Evolutionary conservation across 768 basidiomycete genomes (phyloP).

Genomic region (Pleurotus cornucopiae): DNA sequence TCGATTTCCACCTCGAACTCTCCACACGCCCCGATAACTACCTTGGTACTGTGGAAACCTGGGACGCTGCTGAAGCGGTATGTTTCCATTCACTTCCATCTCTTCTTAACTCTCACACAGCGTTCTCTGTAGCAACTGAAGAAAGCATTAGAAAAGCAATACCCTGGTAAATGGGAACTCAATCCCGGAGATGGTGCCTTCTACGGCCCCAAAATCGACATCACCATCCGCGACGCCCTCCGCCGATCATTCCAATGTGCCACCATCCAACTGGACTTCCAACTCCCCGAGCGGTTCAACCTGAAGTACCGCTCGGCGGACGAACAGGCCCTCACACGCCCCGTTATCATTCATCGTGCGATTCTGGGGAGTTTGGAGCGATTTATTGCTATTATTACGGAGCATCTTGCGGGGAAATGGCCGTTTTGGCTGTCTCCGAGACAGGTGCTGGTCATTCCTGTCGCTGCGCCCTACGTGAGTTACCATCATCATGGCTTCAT

Average conservation of each 20-base stretch:
- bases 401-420: constrained; percentile 98
- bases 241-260: constrained; percentile 96
- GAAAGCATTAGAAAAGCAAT: constrained; percentile 76
- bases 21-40: constrained; percentile 96
- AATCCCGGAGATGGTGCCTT: constrained; percentile 98
- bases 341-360: constrained; percentile 98
- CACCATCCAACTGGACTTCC: constrained; percentile 98
- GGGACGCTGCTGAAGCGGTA: constrained; percentile 86
- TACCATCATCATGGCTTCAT: neutral
- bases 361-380: constrained; percentile 92
- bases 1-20: constrained; percentile 89
- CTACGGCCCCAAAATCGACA: constrained; percentile 99
- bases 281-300: constrained; percentile 95
- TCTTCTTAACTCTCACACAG: constrained; percentile 9
- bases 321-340: constrained; percentile 63
- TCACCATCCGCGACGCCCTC: constrained; percentile 91
- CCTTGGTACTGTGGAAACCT: constrained; percentile 84
- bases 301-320: constrained; percentile 84
- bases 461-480: constrained; percentile 84
- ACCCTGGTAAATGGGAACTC: constrained; percentile 86
- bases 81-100: constrained; percentile 12
- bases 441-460: constrained; percentile 92
- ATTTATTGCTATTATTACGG: constrained; percentile 95
- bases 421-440: constrained; percentile 99
- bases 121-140: constrained; percentile 63